Evolutionary conservation across 176 grass and related monocot species (phyloP), one percentile per base, ranked within the genome.

Genomic region (Canna indica): DNA sequence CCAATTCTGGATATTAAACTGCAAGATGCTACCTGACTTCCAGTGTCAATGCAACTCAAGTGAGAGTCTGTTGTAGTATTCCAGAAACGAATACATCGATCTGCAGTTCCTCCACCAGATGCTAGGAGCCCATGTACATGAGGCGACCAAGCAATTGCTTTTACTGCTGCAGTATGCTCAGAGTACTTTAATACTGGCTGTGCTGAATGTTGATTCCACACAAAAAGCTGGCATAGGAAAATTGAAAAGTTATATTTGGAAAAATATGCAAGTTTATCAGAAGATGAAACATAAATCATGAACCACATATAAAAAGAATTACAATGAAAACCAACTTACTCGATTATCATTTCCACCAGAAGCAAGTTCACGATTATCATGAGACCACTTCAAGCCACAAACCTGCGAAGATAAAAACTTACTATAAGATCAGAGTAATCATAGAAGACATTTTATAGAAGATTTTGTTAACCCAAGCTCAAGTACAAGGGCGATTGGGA

Each of bases 141-240:
- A 69, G 95, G 95, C 24, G 95, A 99, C 95, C 95, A 99, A 35
- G 95, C 95, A 84, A 99, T 93, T 73, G 95, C 95, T 77, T 99
- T 99, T 60, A 99, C 95, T 77, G 95, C 95, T 77, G 95, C 95
- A 39, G 86, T 93, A 78, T 99, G 95, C 86, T 99, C 90, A 12
- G 64, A 85, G 78, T 93, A 99, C 78, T 90, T 99, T 10, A 94
- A 54, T 50, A 99, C 82, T 26, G 95, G 95, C 41, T 93, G 77
- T 46, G 67, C 53, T 64, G 95, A 99, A 84, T 99, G 90, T 81
- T 83, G 84, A 78, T 99, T 99, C 95, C 95, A 99, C 42, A 99
- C 90, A 82, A 90, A 94, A 65, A 99, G 86, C 95, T 99, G 87
- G 53, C 38, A 62, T 71, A 75, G 14, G 28, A 52, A 34, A 20